Percentiles rank a stretch among this genome's conserved stretches.
These are phyloP conservation scores for Ustilago crameri DNA, from an alignment of 1,284 basidiomycete genomes.

Conservation along the genomic window DNA sequence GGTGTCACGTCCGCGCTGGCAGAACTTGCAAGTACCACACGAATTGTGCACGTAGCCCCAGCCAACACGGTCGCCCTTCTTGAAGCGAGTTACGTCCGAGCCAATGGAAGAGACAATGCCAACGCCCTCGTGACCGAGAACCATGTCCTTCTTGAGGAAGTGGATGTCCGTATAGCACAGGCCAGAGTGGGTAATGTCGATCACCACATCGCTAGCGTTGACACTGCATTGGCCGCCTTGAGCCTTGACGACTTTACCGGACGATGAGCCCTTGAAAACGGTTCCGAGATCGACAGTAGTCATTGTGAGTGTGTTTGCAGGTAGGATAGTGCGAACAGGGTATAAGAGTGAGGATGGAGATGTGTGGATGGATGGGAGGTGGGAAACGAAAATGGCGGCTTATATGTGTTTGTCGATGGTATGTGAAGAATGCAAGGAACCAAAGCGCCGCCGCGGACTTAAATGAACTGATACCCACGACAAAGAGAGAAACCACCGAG, in stretches of 20 bases:
- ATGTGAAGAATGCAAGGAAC: neutral
- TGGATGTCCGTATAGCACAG: constrained; percentile 64
- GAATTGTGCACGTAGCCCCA: constrained; percentile 64
- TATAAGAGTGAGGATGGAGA: neutral
- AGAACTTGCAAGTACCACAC: constrained; percentile 61
- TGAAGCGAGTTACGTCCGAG: constrained; percentile 47
- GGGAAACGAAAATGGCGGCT: too few relatives aligned
- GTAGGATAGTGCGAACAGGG: neutral
- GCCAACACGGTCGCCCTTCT: constrained; percentile 62
- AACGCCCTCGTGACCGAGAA: constrained; percentile 64
- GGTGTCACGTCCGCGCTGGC: constrained; percentile 58
- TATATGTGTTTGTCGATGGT: constrained; percentile 1
- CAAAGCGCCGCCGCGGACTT: too few relatives aligned
- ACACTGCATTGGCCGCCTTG: constrained; percentile 40
- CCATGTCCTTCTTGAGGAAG: constrained; percentile 58
- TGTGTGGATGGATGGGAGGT: neutral
- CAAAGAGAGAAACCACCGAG: neutral
- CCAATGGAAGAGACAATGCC: constrained; percentile 63
- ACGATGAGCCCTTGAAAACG: constrained; percentile 58
- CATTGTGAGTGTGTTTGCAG: too few relatives aligned
- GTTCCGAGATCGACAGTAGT: constrained; percentile 54
- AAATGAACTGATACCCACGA: too few relatives aligned
- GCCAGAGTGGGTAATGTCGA: constrained; percentile 64
- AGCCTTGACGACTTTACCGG: constrained; percentile 59
- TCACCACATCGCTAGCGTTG: constrained; percentile 54